Base-by-base conservation (phyloP, 805 yeast genomes). In the Wickerhamiella azymoides region DNA sequence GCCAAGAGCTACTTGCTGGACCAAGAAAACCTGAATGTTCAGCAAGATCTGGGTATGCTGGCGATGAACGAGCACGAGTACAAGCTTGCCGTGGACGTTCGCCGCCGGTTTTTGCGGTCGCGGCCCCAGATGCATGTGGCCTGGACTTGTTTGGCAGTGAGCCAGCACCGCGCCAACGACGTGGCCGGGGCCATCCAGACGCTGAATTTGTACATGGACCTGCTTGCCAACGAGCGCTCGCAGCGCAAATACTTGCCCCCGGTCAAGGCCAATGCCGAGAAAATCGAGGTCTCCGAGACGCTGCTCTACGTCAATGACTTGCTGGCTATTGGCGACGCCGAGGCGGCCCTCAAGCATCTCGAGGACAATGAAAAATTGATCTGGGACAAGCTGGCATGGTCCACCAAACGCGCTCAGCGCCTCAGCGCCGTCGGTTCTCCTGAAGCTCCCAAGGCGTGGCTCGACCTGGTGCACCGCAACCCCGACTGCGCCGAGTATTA, bases 51-150 rank as follows among this genome's bases (percentile, higher is more conserved):
- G 57, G 73, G 93, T 11, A 68, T 79, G 39, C 70, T 84, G 63
- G 89, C 88, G 57, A 67, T 82, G 25, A 97, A 92, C 56, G 68
- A 71, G 51, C 76, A 96, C 50, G 88, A 84, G 57, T 84, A 68
- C 59, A 74, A 73, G 54, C 70, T 70, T 19, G 70, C 81, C 50
- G 70, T 74, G 4, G 73, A 65, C 10, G 73, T 89, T 1, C 73
- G 96, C 55, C 76, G 74, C 49, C 69, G 70, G 33, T 78, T 77
- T 55, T 70, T 92, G 62, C 83, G 80, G 55, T 71, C 94, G 1
- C 47, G 52, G 27, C 52, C 56, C 47, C 36, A 49, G 40, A 24
- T 50, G 41, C 49, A 52, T 38, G 52, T 55, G 51, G 44, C 53
- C 8, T 54, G 59, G 60, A 39, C 47, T 10, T 48, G 49, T 5